These are phyloP conservation scores for Ceriops zippeliana DNA, from an alignment of 345 rosid species.

Conservation along the genomic window DNA sequence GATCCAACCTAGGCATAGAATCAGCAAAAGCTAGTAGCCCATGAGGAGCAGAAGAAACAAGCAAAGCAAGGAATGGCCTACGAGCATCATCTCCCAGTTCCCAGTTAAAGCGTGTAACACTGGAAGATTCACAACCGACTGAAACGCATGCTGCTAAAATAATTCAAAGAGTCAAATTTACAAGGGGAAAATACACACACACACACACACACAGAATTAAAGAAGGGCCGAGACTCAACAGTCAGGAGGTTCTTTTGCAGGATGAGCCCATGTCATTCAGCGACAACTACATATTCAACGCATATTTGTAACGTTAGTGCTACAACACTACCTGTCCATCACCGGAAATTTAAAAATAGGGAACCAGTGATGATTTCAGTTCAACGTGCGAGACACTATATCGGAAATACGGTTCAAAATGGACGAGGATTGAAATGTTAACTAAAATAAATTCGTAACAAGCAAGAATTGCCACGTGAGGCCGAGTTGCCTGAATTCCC, in stretches of 20 bases:
- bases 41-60: background rate
- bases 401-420: too few species aligned
- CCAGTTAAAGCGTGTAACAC: background rate
- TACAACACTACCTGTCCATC: background rate
- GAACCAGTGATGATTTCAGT: background rate
- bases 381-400: too few species aligned
- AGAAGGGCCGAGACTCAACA: background rate
- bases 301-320: background rate
- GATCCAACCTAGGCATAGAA: background rate
- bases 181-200: background rate
- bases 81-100: background rate
- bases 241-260: background rate
- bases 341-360: background rate
- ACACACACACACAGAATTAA: background rate
- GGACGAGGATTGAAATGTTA: too few species aligned
- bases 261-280: background rate
- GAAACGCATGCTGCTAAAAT: constrained; percentile 1
- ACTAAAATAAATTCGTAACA: too few species aligned
- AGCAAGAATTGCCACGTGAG: too few species aligned
- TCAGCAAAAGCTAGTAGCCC: background rate
- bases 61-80: too few species aligned
- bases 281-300: background rate
- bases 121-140: constrained; percentile 7
- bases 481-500: too few species aligned
- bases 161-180: constrained; percentile 23